Percentiles rank a stretch among this genome's conserved stretches.
These are phyloP conservation scores for Colletotrichum eremochloae DNA, from an alignment of 2,329 filamentous ascomycete species.

Conservation along the genomic window DNA sequence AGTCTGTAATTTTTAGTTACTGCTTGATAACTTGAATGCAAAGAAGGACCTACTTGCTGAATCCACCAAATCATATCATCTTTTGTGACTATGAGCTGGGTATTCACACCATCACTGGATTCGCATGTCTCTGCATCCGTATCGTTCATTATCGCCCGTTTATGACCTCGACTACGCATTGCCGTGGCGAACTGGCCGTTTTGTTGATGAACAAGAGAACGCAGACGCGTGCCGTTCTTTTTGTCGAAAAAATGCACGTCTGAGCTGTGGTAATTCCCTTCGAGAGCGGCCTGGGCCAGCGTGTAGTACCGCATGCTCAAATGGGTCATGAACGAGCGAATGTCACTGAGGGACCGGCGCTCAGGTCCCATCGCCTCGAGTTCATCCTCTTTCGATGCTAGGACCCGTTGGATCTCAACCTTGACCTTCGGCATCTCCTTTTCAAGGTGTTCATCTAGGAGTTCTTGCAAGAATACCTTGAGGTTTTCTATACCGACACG, in stretches of 20 bases:
- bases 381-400: conserved; percentile 47
- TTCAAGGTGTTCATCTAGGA: conserved; percentile 63
- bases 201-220: conserved; percentile 66
- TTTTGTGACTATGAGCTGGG: conserved; percentile 41
- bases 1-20: background rate
- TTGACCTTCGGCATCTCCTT: conserved; percentile 54
- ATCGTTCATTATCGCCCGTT: conserved; percentile 50
- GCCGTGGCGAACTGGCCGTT: conserved; percentile 60
- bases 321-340: conserved; percentile 61
- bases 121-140: background rate
- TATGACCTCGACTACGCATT: conserved; percentile 59
- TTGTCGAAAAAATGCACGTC: conserved; percentile 62
- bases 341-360: conserved; percentile 60
- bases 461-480: conserved; percentile 61
- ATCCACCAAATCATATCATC: conserved; percentile 11
- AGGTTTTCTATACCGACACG: conserved; percentile 63
- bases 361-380: conserved; percentile 64
- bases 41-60: conserved; percentile 15
- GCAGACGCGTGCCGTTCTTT: conserved; percentile 60
- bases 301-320: conserved; percentile 60
- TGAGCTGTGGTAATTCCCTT: conserved; percentile 62
- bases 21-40: conserved; percentile 49
- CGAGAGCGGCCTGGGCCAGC: conserved; percentile 59
- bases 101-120: conserved; percentile 4
- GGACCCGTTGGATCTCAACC: conserved; percentile 52